Percentiles rank a stretch among this genome's conserved stretches.
phyloP scores from a whole-genome alignment of 2,329 filamentous ascomycete genomes.

The Pseudogymnoascus sp. region DNA sequence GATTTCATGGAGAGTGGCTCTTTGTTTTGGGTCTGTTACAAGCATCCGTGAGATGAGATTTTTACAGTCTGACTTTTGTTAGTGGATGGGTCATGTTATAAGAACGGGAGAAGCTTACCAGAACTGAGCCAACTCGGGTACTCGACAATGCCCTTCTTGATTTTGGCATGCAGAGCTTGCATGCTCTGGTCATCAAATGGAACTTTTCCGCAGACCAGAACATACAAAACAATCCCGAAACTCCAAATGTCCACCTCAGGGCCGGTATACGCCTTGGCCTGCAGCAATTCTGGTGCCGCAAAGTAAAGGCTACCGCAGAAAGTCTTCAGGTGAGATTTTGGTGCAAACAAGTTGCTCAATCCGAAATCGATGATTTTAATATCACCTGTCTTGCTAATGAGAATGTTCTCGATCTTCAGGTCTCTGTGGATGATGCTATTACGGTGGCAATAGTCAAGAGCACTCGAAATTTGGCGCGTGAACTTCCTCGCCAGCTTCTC shows the following conservation, averaged over 20 bases:
- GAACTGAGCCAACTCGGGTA: conserved; percentile 88
- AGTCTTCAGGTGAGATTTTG: conserved; percentile 77
- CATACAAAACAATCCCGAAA: conserved; percentile 95
- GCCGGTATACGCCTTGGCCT: conserved; percentile 88
- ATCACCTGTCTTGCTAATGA: conserved; percentile 97
- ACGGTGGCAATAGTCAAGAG: conserved; percentile 91
- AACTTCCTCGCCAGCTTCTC: conserved; percentile 98
- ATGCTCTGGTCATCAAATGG: conserved; percentile 99
- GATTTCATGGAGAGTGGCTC: conserved; percentile 82
- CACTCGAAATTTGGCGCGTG: conserved; percentile 91
- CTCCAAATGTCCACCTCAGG: conserved; percentile 98
- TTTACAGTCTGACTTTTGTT: conserved; percentile 65
- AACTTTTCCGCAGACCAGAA: conserved; percentile 93
- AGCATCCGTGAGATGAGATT: conserved; percentile 91
- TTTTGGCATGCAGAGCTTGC: conserved; percentile 95
- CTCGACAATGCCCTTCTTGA: conserved; percentile 93
- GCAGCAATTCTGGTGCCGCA: conserved; percentile 86
- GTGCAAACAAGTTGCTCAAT: conserved; percentile 89
- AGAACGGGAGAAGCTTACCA: conserved; percentile 40
- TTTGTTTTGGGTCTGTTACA: conserved; percentile 81
- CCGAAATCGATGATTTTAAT: conserved; percentile 99
- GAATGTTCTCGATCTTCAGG: conserved; percentile 96
- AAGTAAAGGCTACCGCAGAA: conserved; percentile 98
- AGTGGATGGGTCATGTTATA: conserved; percentile 24
- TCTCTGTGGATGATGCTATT: conserved; percentile 98